A percentile compares a stretch with the other conserved stretches of the same genome.
Conservation (phyloP, 108 stramenopile species). For the Tribonema minus region DNA sequence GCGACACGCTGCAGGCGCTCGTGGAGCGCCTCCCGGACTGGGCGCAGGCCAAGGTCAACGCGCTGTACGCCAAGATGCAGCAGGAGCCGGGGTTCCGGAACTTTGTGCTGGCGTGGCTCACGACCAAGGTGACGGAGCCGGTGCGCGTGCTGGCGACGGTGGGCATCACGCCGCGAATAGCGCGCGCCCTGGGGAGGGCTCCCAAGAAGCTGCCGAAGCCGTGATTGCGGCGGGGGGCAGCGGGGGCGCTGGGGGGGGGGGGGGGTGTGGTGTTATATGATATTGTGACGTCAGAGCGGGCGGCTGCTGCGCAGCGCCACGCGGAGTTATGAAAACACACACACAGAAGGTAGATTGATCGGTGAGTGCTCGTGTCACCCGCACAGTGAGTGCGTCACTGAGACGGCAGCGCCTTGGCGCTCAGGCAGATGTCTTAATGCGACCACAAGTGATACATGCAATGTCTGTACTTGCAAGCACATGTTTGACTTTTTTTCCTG, state of each 20-base stretch:
- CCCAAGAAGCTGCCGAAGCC: constrained; percentile 1
- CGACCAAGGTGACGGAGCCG: constrained; percentile 87
- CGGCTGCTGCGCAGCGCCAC: no score
- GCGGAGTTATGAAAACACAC: no score
- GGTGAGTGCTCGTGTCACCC: no score
- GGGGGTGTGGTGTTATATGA: neutral
- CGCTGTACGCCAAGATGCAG: constrained; percentile 61
- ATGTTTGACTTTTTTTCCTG: no score
- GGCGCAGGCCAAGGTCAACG: constrained; percentile 23
- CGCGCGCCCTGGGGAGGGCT: constrained; percentile 57
- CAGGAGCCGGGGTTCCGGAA: constrained; percentile 73
- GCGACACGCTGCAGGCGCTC: constrained; percentile 42
- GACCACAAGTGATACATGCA: no score
- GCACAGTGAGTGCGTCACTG: no score
- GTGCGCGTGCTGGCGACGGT: constrained; percentile 69
- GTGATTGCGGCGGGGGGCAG: neutral
- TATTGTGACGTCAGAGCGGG: neutral
- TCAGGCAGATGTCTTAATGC: no score
- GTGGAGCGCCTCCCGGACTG: constrained; percentile 42
- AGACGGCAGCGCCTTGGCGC: no score
- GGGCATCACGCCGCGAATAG: constrained; percentile 68
- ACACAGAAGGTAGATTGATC: no score
- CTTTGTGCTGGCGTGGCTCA: constrained; percentile 85
- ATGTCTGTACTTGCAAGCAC: no score
- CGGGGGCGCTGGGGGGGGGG: neutral